Evolutionary conservation across 148 eudicot species (phyloP).

Genomic region (Vaccinium darrowii): DNA sequence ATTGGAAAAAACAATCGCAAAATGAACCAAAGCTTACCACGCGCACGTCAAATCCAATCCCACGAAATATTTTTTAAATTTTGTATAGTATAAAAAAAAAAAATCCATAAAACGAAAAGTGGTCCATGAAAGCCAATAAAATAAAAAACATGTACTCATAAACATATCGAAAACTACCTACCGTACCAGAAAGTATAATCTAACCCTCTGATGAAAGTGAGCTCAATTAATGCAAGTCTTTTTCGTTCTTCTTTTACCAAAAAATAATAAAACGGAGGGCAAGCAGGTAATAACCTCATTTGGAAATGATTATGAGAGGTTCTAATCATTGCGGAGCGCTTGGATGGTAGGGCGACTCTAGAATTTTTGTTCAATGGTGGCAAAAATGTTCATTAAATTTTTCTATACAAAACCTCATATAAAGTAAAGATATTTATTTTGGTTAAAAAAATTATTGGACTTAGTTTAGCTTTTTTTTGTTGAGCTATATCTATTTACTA

Average conservation of each 20-base stretch:
- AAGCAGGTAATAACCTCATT: not conserved
- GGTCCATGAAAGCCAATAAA: not conserved
- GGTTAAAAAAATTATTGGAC: too few species aligned
- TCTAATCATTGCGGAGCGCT: not conserved
- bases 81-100: not conserved
- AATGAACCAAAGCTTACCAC: not conserved
- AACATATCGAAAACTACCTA: not conserved
- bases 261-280: not conserved
- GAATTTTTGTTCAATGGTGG: too few species aligned
- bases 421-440: too few species aligned
- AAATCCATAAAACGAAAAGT: not conserved
- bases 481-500: too few species aligned
- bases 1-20: too few species aligned
- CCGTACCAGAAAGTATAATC: not conserved
- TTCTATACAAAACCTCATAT: too few species aligned
- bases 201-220: not conserved
- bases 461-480: too few species aligned
- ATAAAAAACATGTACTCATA: not conserved
- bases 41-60: not conserved
- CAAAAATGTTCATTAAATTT: too few species aligned
- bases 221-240: not conserved
- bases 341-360: too few species aligned
- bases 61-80: not conserved
- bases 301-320: not conserved
- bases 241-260: not conserved